A percentile compares a stretch with the other conserved stretches of the same genome.
Evolutionary conservation across 805 yeast genomes (phyloP).

Genomic region (Starmerella cellae): DNA sequence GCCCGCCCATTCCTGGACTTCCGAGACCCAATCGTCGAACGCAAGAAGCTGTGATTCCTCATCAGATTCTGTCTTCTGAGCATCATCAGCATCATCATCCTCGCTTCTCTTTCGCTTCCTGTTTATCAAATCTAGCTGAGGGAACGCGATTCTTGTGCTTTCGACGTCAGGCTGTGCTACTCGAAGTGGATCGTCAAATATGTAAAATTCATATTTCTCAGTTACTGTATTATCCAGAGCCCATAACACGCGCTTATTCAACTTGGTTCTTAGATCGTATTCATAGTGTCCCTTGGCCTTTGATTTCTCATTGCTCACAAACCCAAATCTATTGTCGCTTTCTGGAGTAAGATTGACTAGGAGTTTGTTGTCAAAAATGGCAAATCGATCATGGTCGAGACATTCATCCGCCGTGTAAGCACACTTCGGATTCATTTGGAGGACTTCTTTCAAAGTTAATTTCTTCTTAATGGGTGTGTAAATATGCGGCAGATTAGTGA

Average conservation of each 20-base stretch:
- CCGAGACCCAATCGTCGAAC: conserved; percentile 18
- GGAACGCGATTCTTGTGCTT: too few relatives aligned
- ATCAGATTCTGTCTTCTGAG: not conserved
- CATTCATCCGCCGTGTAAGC: not conserved
- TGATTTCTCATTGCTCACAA: not conserved
- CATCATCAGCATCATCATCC: not conserved
- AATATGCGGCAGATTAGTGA: not conserved
- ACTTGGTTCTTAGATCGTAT: not conserved
- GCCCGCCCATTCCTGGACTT: conserved; percentile 18
- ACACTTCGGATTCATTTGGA: not conserved
- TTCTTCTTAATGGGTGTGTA: not conserved
- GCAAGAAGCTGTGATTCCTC: not conserved
- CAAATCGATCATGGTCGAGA: not conserved
- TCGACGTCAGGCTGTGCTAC: not conserved
- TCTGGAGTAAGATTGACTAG: not conserved
- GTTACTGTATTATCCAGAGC: conserved; percentile 12
- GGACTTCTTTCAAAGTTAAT: not conserved
- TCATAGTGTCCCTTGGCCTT: not conserved
- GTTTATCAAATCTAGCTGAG: too few relatives aligned
- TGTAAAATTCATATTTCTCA: conserved; percentile 1
- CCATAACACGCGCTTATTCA: conserved; percentile 13
- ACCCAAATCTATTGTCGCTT: not conserved
- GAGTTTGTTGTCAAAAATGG: not conserved
- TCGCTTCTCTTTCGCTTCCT: not conserved
- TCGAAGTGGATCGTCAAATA: not conserved